A percentile compares a stretch with the other conserved stretches of the same genome.
Evolutionary conservation across 2,329 filamentous ascomycete genomes (phyloP).

Genomic region (Scolecobasidium constrictum): DNA sequence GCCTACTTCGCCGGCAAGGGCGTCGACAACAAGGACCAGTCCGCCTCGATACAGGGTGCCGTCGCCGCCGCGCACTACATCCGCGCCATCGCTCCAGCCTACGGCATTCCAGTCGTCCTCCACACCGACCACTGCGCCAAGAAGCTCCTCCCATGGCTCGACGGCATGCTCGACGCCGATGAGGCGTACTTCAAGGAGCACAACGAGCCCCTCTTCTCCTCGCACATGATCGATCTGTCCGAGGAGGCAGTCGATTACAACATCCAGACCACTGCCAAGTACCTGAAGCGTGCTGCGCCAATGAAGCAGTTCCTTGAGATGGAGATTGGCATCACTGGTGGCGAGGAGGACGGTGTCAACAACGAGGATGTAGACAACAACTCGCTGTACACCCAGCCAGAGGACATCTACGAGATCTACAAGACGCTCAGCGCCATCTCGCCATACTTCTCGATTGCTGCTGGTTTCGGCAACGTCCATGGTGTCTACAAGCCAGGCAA

Average conservation of each 20-base stretch:
- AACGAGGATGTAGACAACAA: slow-evolving; percentile 97
- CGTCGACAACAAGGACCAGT: slow-evolving; percentile 71
- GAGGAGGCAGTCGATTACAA: slow-evolving; percentile 84
- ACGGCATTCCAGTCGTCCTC: slow-evolving; percentile 52
- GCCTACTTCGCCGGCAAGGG: slow-evolving; percentile 85
- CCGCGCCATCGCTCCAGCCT: slow-evolving; percentile 50
- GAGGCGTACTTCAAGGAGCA: slow-evolving; percentile 91
- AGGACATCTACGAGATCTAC: slow-evolving; percentile 90
- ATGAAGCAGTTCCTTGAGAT: slow-evolving; percentile 99
- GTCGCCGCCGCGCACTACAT: slow-evolving; percentile 66
- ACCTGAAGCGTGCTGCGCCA: slow-evolving; percentile 86
- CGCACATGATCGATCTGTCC: slow-evolving; percentile 92
- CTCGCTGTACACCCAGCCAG: slow-evolving; percentile 89
- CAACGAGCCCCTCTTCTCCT: slow-evolving; percentile 86
- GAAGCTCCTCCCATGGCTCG: slow-evolving; percentile 86
- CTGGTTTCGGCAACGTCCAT: slow-evolving; percentile 97
- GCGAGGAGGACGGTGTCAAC: slow-evolving; percentile 97
- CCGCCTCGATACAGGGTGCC: slow-evolving; percentile 78
- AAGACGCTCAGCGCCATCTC: slow-evolving; percentile 75
- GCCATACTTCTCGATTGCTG: slow-evolving; percentile 93
- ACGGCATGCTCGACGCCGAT: slow-evolving; percentile 83
- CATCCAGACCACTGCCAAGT: slow-evolving; percentile 82
- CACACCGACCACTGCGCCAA: slow-evolving; percentile 99
- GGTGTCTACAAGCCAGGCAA: slow-evolving; percentile 97
- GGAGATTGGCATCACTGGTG: slow-evolving; percentile 73